Conservation (phyloP, 1,139 yeast species). For the Kodamaea derodonti region DNA sequence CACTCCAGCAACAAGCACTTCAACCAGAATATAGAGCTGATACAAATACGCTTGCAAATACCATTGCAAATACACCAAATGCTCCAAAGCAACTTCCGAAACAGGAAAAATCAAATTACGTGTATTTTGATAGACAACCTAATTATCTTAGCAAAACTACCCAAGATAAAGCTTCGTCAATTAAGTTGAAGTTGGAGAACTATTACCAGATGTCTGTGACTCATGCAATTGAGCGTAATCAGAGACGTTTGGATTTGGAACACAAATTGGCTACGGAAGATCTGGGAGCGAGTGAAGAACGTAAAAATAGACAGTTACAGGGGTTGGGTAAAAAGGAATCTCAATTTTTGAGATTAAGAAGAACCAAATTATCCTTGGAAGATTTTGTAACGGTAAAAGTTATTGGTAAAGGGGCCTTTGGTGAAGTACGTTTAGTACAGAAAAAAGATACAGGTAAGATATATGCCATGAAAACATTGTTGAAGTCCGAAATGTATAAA, state of each 20-base stretch:
- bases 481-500: slow-evolving; percentile 79
- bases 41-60: slow-evolving; percentile 10
- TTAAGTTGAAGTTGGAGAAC: slow-evolving; percentile 67
- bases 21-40: slow-evolving; percentile 4
- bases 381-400: slow-evolving; percentile 79
- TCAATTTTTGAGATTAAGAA: slow-evolving; percentile 67
- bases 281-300: slow-evolving; percentile 59
- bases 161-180: slow-evolving; percentile 73
- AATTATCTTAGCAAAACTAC: slow-evolving; percentile 61
- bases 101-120: slow-evolving; percentile 38
- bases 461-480: slow-evolving; percentile 78
- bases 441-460: slow-evolving; percentile 79
- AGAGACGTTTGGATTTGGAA: slow-evolving; percentile 70
- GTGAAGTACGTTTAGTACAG: slow-evolving; percentile 81
- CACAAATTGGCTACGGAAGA: slow-evolving; percentile 64
- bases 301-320: slow-evolving; percentile 68
- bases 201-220: slow-evolving; percentile 73
- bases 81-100: slow-evolving; percentile 5
- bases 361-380: slow-evolving; percentile 70
- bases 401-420: slow-evolving; percentile 85
- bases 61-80: slow-evolving; percentile 11
- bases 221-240: slow-evolving; percentile 79
- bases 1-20: slow-evolving; percentile 6
- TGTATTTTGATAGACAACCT: slow-evolving; percentile 83
- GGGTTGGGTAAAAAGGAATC: slow-evolving; percentile 74